Evolutionary conservation across 306 rosid species (phyloP).

Genomic region (Sindora glabra): DNA sequence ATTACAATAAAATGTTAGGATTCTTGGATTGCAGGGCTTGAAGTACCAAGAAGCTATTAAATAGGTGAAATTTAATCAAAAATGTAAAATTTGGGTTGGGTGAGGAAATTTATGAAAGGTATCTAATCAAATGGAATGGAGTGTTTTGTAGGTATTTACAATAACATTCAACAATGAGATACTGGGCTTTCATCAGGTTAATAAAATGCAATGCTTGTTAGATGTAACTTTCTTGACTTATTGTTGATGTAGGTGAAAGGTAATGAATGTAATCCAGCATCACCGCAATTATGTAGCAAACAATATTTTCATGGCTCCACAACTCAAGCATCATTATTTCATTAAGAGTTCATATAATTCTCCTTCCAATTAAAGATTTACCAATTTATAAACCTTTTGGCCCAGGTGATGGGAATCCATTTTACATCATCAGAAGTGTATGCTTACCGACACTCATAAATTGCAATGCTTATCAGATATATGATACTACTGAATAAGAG

Average conservation of each 20-base stretch:
- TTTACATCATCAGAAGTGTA: slow-evolving; percentile 81
- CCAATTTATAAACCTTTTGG: slow-evolving; percentile 13
- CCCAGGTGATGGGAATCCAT: slow-evolving; percentile 72
- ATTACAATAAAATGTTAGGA: background rate
- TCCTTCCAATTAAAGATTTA: background rate
- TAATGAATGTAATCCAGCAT: background rate
- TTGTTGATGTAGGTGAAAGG: slow-evolving; percentile 3
- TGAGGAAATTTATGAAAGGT: background rate
- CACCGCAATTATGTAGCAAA: background rate
- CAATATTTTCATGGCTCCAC: background rate
- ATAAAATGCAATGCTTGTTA: background rate
- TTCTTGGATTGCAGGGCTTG: background rate
- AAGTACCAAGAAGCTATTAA: background rate
- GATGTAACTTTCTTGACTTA: background rate
- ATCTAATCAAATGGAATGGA: background rate
- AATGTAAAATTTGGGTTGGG: background rate
- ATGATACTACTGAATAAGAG: slow-evolving; percentile 45
- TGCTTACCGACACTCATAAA: slow-evolving; percentile 54
- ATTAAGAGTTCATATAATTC: background rate
- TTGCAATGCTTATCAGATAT: too few species aligned
- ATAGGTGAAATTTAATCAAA: background rate
- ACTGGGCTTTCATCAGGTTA: background rate
- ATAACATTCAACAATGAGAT: background rate
- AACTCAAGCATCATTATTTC: background rate
- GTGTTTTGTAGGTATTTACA: background rate